A percentile compares a stretch with the other conserved stretches of the same genome.
Conservation (phyloP, 2,329 filamentous ascomycete species). For the Sarocladiaceae sp. region DNA sequence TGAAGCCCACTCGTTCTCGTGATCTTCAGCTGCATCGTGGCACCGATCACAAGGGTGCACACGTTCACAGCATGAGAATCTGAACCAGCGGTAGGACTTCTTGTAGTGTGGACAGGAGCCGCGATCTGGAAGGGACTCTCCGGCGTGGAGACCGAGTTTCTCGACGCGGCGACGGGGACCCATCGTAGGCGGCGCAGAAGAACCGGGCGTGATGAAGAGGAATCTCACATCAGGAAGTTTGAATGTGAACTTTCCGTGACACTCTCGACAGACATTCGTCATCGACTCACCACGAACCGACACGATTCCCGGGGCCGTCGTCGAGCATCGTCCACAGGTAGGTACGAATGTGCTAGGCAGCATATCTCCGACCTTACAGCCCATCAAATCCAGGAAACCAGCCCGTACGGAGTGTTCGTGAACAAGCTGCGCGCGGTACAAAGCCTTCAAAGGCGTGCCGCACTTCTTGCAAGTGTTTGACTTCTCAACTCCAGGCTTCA, state of each 20-base stretch:
- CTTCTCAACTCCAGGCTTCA: slow-evolving; percentile 54
- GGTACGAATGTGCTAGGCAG: slow-evolving; percentile 76
- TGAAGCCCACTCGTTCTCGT: slow-evolving; percentile 76
- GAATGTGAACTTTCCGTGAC: slow-evolving; percentile 76
- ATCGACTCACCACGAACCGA: slow-evolving; percentile 70
- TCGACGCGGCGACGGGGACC: slow-evolving; percentile 45
- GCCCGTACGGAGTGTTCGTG: slow-evolving; percentile 71
- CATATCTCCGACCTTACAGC: slow-evolving; percentile 71
- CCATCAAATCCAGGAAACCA: slow-evolving; percentile 73
- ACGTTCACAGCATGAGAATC: slow-evolving; percentile 57
- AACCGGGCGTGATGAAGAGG: slow-evolving; percentile 59
- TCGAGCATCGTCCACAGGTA: slow-evolving; percentile 74
- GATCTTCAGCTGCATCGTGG: slow-evolving; percentile 67
- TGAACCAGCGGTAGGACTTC: slow-evolving; percentile 59
- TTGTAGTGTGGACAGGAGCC: slow-evolving; percentile 57
- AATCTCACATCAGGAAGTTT: slow-evolving; percentile 76
- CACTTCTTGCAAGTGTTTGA: slow-evolving; percentile 56
- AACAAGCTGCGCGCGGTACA: slow-evolving; percentile 64
- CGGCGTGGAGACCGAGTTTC: slow-evolving; percentile 52
- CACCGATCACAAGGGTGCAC: slow-evolving; percentile 66
- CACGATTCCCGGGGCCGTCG: slow-evolving; percentile 61
- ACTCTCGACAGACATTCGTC: slow-evolving; percentile 73
- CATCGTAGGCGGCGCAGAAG: slow-evolving; percentile 33
- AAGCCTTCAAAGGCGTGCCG: slow-evolving; percentile 44
- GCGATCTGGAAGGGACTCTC: slow-evolving; percentile 48